These are phyloP conservation scores for Auricularia sp. DNA, from an alignment of 768 basidiomycete species.

Conservation along the genomic window DNA sequence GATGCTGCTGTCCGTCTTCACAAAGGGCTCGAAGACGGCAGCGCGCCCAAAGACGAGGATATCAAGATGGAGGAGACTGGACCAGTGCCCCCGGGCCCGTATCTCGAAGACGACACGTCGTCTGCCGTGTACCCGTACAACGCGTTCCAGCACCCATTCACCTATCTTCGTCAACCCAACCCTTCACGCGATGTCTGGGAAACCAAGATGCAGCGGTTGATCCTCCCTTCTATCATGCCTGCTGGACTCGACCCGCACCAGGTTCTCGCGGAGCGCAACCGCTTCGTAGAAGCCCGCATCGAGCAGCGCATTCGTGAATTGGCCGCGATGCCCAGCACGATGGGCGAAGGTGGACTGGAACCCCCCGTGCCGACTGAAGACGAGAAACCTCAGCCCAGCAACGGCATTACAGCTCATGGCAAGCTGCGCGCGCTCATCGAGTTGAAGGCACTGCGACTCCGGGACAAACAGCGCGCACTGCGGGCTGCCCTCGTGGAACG, in stretches of 20 bases:
- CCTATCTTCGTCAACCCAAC: slow-evolving; percentile 58
- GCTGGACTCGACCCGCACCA: slow-evolving; percentile 86
- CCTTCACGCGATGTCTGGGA: slow-evolving; percentile 52
- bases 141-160: slow-evolving; percentile 63
- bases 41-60: slow-evolving; percentile 23
- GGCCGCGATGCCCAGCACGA: slow-evolving; percentile 64
- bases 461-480: slow-evolving; percentile 85
- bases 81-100: slow-evolving; percentile 61
- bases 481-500: slow-evolving; percentile 80
- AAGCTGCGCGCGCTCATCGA: slow-evolving; percentile 89
- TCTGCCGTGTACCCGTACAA: slow-evolving; percentile 90
- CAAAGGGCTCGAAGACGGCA: slow-evolving; percentile 33
- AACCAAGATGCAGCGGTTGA: slow-evolving; percentile 64
- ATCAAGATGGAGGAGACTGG: slow-evolving; percentile 47
- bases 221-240: slow-evolving; percentile 87
- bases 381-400: slow-evolving; percentile 10
- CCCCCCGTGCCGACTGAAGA: slow-evolving; percentile 29
- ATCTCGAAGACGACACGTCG: slow-evolving; percentile 66
- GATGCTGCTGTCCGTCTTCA: slow-evolving; percentile 68
- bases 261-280: slow-evolving; percentile 82
- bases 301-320: slow-evolving; percentile 84
- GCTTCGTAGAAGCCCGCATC: slow-evolving; percentile 82
- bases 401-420: slow-evolving; percentile 41
- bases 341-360: slow-evolving; percentile 67
- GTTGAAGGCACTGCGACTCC: slow-evolving; percentile 76